A percentile compares a stretch with the other conserved stretches of the same genome.
Conservation (phyloP, 192 early-diverging fungal species). For the Pilobolus umbonatus region DNA sequence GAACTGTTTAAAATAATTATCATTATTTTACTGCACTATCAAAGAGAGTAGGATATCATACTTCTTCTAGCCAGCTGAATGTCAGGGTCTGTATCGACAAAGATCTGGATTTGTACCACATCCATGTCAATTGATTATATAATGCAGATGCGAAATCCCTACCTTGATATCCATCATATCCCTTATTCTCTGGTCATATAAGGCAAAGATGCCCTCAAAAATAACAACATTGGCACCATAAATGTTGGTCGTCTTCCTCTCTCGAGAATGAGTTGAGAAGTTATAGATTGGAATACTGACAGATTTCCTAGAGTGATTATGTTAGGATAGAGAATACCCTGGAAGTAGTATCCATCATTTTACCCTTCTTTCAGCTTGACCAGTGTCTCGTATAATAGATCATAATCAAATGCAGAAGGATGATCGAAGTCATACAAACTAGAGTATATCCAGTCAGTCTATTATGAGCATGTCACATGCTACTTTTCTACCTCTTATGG, state of each 20-base stretch:
- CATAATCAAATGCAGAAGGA: conserved; percentile 87
- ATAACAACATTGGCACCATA: conserved; percentile 96
- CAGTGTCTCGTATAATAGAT: conserved; percentile 63
- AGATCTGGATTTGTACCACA: conserved; percentile 48
- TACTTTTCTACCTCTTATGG: conserved; percentile 37
- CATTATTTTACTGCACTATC: not conserved
- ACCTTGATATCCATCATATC: conserved; percentile 81
- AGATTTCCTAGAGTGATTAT: conserved; percentile 32
- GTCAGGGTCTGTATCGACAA: conserved; percentile 95
- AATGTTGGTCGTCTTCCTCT: conserved; percentile 60
- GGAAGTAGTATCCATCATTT: no score
- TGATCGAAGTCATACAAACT: conserved; percentile 93
- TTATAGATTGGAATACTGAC: conserved; percentile 90
- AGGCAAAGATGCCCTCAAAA: conserved; percentile 97
- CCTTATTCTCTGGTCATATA: conserved; percentile 78
- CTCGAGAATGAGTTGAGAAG: conserved; percentile 81
- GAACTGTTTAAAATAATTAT: conserved; percentile 46
- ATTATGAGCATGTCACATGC: not conserved
- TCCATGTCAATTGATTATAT: not conserved
- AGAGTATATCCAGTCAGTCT: not conserved
- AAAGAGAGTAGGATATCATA: conserved; percentile 31
- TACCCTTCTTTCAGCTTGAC: conserved; percentile 75
- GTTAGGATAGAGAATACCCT: no score
- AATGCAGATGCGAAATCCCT: not conserved
- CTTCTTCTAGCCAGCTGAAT: conserved; percentile 83